phyloP scores from a whole-genome alignment of 495 filamentous ascomycete genomes.

The Hypoxylon fragiforme region DNA sequence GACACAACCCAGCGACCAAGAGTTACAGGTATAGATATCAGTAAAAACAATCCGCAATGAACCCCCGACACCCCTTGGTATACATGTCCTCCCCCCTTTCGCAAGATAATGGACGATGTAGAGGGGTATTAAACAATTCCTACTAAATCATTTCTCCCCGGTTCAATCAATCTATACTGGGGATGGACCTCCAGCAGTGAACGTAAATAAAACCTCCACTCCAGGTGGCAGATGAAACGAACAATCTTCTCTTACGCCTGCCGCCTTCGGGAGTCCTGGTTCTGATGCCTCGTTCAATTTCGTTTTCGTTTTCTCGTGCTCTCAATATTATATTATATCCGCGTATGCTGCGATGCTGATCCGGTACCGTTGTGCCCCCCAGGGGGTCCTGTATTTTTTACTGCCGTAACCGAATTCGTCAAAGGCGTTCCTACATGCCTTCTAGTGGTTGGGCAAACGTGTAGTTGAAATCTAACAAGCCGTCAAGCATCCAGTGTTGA shows the following conservation, averaged over 20 bases:
- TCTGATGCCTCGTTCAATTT: conserved; percentile 6
- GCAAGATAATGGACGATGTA: conserved; percentile 21
- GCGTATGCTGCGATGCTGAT: neutral
- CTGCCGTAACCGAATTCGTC: neutral
- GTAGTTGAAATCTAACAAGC: conserved; percentile 79
- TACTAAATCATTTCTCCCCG: conserved; percentile 15
- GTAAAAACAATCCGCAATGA: conserved; percentile 16
- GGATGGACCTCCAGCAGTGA: conserved; percentile 9
- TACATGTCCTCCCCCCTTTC: conserved; percentile 22
- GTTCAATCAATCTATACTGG: conserved; percentile 24
- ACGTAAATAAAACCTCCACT: conserved; percentile 27
- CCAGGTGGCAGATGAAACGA: conserved; percentile 28
- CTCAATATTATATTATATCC: conserved; percentile 6
- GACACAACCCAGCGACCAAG: conserved; percentile 7
- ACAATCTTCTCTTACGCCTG: conserved; percentile 15
- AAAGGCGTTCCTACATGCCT: conserved; percentile 40
- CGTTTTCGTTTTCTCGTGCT: conserved; percentile 8
- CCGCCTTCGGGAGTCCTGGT: conserved; percentile 6
- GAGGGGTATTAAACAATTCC: conserved; percentile 29
- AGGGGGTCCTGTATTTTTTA: neutral
- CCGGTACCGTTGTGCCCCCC: neutral
- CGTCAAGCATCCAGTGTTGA: conserved; percentile 87
- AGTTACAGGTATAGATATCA: conserved; percentile 28
- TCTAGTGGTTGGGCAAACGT: conserved; percentile 54
- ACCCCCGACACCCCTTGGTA: conserved; percentile 28